phyloP scores from a whole-genome alignment of 768 basidiomycete genomes.

The Saitozyma sp. region DNA sequence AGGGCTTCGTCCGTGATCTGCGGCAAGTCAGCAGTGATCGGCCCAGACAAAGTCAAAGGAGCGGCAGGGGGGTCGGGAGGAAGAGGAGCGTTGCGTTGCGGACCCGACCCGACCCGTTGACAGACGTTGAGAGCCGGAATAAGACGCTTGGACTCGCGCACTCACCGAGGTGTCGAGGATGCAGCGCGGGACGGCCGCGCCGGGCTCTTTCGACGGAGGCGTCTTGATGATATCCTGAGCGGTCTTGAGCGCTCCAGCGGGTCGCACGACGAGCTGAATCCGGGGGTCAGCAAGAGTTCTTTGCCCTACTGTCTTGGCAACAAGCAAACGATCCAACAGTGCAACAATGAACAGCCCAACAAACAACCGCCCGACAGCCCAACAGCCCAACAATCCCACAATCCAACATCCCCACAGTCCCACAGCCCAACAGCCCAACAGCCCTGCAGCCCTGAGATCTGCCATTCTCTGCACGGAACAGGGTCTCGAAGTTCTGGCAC shows the following conservation, averaged over 20 bases:
- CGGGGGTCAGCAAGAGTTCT: background rate
- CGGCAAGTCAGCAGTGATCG: background rate
- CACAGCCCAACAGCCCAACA: too few species aligned
- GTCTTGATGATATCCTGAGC: constrained; percentile 30
- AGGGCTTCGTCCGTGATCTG: constrained; percentile 58
- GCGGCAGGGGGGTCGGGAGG: background rate
- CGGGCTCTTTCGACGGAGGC: constrained; percentile 10
- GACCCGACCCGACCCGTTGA: too few species aligned
- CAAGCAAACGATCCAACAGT: constrained; percentile 2
- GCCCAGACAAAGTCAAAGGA: too few species aligned
- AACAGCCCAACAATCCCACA: too few species aligned
- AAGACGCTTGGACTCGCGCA: too few species aligned
- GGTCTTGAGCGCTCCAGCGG: constrained; percentile 44
- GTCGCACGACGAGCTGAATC: constrained; percentile 42
- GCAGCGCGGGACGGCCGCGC: constrained; percentile 14
- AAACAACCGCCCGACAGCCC: too few species aligned
- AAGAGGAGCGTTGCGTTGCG: too few species aligned
- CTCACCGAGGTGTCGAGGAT: constrained; percentile 33
- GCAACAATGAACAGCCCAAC: background rate
- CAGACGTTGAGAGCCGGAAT: too few species aligned
- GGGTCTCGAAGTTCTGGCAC: too few species aligned
- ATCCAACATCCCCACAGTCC: too few species aligned
- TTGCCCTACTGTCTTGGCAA: background rate
- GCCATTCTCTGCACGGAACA: too few species aligned
- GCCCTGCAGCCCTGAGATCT: too few species aligned